Evolutionary conservation across 2,329 filamentous ascomycete genomes (phyloP), one percentile per base, ranked within the genome.

Genomic region (Rachicladosporium sp.): DNA sequence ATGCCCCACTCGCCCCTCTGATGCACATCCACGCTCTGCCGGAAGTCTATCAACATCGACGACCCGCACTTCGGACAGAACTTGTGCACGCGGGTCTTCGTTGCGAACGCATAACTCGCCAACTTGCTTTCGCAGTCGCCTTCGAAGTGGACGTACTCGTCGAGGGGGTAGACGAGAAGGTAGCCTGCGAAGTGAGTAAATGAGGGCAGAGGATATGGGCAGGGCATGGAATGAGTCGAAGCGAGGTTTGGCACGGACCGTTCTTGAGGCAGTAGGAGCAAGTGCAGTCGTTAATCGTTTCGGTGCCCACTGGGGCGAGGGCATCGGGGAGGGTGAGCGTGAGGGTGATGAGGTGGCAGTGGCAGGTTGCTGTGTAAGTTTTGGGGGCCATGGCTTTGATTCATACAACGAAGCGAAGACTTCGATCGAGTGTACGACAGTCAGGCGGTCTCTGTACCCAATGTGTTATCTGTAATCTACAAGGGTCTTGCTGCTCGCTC

Each of bases 231-330:
- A 19, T 19, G 15, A 19, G 15, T 19, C 15, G 15, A 19, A 19
- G 15, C 15, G 15, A 19, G 15, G 15, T 19, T 19, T n/a, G 19
- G 10, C 4, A 33, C 13, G 27, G 29, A 44, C 44, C 48, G 33
- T 51, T 49, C 42, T 51, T 50, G 29, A 41, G 45, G 43, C 51
- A 54, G 37, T 51, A 51, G 12, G 46, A 50, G 43, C 51, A 54
- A 33, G 50, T 53, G 46, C 52, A 54, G 9, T 39, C 21, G 10
- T 38, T 40, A 10, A 53, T 39, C 27, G 39, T 44, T 27, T 37
- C 42, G 7, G 31, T 37, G 11, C 44, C 40, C 13, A 46, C 38
- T 7, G 47, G 46, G n/a, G 46, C 34, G 4, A 52, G 36, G 19
- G 48, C 36, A 10, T 44, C 45, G 8, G 39, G 30, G 19, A 52